Evolutionary conservation across 164 flowering plant genomes (phyloP).

Genomic region (Paratinospora sagittata): DNA sequence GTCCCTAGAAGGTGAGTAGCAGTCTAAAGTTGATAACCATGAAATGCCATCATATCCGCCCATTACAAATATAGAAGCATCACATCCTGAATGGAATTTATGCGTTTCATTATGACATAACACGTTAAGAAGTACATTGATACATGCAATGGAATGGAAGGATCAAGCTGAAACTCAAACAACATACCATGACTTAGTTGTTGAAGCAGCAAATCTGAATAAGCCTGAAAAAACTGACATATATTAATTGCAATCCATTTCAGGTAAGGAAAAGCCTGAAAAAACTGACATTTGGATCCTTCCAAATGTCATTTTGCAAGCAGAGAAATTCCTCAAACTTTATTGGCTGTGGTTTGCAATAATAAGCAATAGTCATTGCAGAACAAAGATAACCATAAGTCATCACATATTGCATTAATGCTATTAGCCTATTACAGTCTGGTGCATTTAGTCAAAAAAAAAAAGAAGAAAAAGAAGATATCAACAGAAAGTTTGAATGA

Average conservation of each 20-base stretch:
- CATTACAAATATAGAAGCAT: conserved; percentile 42
- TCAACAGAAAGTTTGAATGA: background rate
- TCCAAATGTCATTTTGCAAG: background rate
- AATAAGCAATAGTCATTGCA: too few species aligned
- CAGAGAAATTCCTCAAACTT: background rate
- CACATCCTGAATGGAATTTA: conserved; percentile 23
- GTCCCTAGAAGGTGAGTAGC: conserved; percentile 55
- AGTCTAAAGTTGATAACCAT: conserved; percentile 49
- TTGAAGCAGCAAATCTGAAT: conserved; percentile 42
- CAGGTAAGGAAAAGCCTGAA: background rate
- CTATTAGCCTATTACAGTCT: background rate
- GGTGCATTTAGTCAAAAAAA: background rate
- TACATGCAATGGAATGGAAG: conserved; percentile 16
- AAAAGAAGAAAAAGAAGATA: background rate
- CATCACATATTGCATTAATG: too few species aligned
- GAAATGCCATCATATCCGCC: conserved; percentile 77
- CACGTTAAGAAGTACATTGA: conserved; percentile 17
- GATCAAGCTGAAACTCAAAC: conserved; percentile 35
- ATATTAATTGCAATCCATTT: background rate
- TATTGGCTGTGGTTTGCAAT: background rate
- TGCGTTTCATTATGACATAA: conserved; percentile 15
- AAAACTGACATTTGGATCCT: background rate
- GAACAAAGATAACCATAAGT: too few species aligned
- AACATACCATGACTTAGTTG: conserved; percentile 33
- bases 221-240: conserved; percentile 32